Evolutionary conservation across 2,329 filamentous ascomycete species (phyloP).

Genomic region (Cercospora citrullina): DNA sequence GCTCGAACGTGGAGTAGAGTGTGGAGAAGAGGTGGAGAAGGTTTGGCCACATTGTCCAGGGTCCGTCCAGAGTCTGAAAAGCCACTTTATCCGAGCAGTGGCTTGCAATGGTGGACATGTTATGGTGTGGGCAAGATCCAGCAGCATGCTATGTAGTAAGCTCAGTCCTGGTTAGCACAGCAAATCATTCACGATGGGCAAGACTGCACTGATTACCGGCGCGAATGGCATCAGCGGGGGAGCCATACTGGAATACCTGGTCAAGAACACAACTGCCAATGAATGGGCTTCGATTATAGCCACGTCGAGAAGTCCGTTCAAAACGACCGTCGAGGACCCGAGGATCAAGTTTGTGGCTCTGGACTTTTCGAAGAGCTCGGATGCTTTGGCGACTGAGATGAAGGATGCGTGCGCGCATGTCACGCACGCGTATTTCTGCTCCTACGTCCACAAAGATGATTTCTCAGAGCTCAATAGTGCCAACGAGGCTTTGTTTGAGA

Average conservation of each 20-base stretch:
- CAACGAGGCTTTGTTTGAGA: constrained; percentile 35
- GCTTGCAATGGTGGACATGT: background rate
- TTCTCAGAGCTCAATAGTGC: background rate
- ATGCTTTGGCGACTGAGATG: background rate
- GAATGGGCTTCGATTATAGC: constrained; percentile 33
- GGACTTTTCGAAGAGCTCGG: constrained; percentile 11
- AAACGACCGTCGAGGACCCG: constrained; percentile 32
- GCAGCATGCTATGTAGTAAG: background rate
- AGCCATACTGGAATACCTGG: constrained; percentile 41
- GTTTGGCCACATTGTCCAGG: background rate
- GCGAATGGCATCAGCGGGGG: constrained; percentile 35
- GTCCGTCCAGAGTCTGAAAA: background rate
- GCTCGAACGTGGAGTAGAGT: background rate
- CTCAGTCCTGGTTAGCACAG: constrained; percentile 28
- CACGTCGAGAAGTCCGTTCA: constrained; percentile 34
- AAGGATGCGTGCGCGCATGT: constrained; percentile 30
- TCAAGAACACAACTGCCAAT: constrained; percentile 1
- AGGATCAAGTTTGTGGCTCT: constrained; percentile 37
- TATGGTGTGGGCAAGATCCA: background rate
- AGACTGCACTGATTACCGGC: background rate
- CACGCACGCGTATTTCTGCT: constrained; percentile 40
- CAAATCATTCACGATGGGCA: background rate
- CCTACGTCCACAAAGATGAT: constrained; percentile 35
- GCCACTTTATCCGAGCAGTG: background rate
- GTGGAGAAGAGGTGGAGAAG: constrained; percentile 1